Percentiles rank a stretch among this genome's conserved stretches.
Evolutionary conservation across 306 rosid species (phyloP).

Genomic region (Vicia villosa): DNA sequence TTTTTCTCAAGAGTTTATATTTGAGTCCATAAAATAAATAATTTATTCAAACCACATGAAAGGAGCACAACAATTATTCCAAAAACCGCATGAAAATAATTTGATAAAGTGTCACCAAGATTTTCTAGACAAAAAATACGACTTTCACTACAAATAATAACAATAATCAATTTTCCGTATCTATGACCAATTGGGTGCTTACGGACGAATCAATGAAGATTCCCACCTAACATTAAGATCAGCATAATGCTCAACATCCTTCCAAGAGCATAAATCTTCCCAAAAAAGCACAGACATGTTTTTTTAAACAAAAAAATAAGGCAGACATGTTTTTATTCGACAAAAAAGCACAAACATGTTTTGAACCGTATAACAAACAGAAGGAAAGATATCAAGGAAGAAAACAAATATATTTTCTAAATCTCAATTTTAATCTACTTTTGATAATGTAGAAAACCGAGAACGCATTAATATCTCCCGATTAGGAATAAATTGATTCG

Average conservation of each 20-base stretch:
- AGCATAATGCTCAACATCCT: constrained; percentile 6
- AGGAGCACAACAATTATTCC: neutral
- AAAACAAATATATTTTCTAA: neutral
- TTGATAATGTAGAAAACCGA: neutral
- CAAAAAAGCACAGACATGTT: neutral
- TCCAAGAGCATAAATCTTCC: neutral
- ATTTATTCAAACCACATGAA: neutral
- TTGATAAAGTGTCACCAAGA: neutral
- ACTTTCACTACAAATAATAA: neutral
- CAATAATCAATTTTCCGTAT: neutral
- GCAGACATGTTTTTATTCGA: too few relatives aligned
- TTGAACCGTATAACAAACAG: neutral
- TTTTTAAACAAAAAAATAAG: too few relatives aligned
- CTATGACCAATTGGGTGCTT: neutral
- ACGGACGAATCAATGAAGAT: neutral
- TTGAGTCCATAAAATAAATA: too few relatives aligned
- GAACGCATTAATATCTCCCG: neutral
- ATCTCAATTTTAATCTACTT: neutral
- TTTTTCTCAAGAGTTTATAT: too few relatives aligned
- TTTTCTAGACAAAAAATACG: constrained; percentile 3
- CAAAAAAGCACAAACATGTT: neutral
- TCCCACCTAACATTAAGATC: constrained; percentile 23
- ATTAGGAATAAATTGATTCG: constrained; percentile 24
- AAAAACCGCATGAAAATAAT: neutral
- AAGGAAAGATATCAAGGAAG: neutral